Percentiles rank a stretch among this genome's conserved stretches.
Evolutionary conservation across 2,329 filamentous ascomycete genomes (phyloP).

Genomic region (Penicillium sp.): DNA sequence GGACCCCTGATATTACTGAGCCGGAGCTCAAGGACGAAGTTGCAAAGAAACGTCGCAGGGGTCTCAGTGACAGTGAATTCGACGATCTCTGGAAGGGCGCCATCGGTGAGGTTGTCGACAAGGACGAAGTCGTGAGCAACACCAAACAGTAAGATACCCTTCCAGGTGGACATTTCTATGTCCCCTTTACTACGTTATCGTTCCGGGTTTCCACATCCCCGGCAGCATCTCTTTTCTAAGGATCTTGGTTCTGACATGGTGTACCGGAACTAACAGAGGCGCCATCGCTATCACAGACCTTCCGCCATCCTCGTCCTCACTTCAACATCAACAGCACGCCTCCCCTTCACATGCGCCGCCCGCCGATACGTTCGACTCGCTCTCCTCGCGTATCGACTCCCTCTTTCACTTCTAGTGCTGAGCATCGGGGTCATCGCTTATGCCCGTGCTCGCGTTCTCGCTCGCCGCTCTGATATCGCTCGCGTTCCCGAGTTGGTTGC

Average conservation of each 20-base stretch:
- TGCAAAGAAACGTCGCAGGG: slow-evolving; percentile 71
- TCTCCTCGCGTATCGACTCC: slow-evolving; percentile 51
- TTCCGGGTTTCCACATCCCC: slow-evolving; percentile 18
- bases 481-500: slow-evolving; percentile 80
- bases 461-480: slow-evolving; percentile 63
- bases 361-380: slow-evolving; percentile 48
- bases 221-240: slow-evolving; percentile 23
- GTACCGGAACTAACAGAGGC: slow-evolving; percentile 76
- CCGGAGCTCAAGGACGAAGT: slow-evolving; percentile 74
- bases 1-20: slow-evolving; percentile 63
- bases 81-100: slow-evolving; percentile 68
- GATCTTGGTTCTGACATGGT: slow-evolving; percentile 51
- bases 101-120: slow-evolving; percentile 50
- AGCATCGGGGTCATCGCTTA: slow-evolving; percentile 57
- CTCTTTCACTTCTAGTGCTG: slow-evolving; percentile 48
- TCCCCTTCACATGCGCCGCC: slow-evolving; percentile 67
- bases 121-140: slow-evolving; percentile 59
- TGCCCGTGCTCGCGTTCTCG: slow-evolving; percentile 60
- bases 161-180: slow-evolving; percentile 8
- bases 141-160: slow-evolving; percentile 55
- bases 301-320: slow-evolving; percentile 66
- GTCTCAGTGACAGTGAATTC: slow-evolving; percentile 83
- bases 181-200: slow-evolving; percentile 20
- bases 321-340: slow-evolving; percentile 84
- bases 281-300: slow-evolving; percentile 69